These are phyloP conservation scores for Waltergamsia citrina DNA, from an alignment of 2,329 filamentous ascomycete species.

Conservation along the genomic window DNA sequence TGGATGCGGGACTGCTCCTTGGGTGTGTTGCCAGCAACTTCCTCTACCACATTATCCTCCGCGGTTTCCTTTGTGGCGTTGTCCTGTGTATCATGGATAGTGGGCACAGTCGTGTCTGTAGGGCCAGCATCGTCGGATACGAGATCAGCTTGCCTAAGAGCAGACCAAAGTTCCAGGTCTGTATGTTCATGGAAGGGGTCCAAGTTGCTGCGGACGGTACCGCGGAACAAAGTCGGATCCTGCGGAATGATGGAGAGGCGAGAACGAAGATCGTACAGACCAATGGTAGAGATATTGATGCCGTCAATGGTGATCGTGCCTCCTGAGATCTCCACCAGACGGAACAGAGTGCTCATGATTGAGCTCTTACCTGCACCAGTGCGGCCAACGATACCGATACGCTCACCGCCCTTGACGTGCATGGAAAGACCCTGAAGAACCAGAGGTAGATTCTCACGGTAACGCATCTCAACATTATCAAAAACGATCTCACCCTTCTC, in stretches of 20 bases:
- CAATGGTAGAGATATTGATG: conserved; percentile 61
- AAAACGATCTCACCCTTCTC: conserved; percentile 76
- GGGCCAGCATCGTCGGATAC: conserved; percentile 38
- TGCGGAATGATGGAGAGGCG: conserved; percentile 77
- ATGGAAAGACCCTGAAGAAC: conserved; percentile 64
- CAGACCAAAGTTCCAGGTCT: conserved; percentile 70
- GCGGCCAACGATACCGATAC: conserved; percentile 72
- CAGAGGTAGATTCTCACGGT: conserved; percentile 61
- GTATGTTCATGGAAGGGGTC: conserved; percentile 74
- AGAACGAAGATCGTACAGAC: conserved; percentile 65
- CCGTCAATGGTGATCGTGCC: conserved; percentile 58
- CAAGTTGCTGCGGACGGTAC: conserved; percentile 70
- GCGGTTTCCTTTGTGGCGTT: conserved; percentile 26
- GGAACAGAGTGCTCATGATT: conserved; percentile 77
- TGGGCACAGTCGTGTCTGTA: background rate
- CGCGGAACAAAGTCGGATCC: conserved; percentile 74
- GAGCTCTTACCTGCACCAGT: conserved; percentile 78
- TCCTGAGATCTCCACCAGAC: conserved; percentile 56
- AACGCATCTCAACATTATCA: conserved; percentile 68
- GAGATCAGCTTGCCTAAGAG: conserved; percentile 67
- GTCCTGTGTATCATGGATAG: conserved; percentile 20
- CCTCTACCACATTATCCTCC: conserved; percentile 72
- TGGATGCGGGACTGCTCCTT: conserved; percentile 64
- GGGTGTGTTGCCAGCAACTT: too few relatives aligned
- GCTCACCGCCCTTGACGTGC: conserved; percentile 65